Percentiles rank a stretch among this genome's conserved stretches.
phyloP scores from a whole-genome alignment of 805 yeast species.

The Ogataea nitratoaversa region DNA sequence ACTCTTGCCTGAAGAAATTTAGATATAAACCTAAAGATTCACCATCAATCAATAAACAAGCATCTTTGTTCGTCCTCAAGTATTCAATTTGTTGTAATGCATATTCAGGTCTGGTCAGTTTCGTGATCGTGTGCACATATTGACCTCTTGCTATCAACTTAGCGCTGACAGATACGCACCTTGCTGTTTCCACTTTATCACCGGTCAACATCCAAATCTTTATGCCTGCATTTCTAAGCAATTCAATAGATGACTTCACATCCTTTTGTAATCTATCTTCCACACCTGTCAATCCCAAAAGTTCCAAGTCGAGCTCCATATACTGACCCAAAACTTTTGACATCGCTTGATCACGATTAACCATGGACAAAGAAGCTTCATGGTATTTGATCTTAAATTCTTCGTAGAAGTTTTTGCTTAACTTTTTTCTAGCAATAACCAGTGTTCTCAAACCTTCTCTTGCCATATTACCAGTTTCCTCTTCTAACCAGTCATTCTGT shows the following conservation, averaged over 20 bases:
- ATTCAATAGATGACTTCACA: constrained; percentile 88
- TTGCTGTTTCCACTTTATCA: constrained; percentile 97
- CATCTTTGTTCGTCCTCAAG: constrained; percentile 55
- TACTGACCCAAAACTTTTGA: constrained; percentile 60
- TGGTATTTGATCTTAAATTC: constrained; percentile 62
- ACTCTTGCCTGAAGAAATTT: constrained; percentile 61
- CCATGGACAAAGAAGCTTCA: constrained; percentile 75
- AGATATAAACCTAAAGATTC: constrained; percentile 75
- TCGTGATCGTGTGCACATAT: constrained; percentile 81
- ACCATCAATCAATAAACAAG: constrained; percentile 88
- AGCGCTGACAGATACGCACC: constrained; percentile 96
- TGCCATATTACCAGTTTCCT: constrained; percentile 96
- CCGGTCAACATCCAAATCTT: constrained; percentile 99
- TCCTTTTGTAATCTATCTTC: constrained; percentile 92
- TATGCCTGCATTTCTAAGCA: constrained; percentile 91
- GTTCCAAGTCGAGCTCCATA: constrained; percentile 78
- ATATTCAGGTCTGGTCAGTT: constrained; percentile 52
- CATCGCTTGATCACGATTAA: constrained; percentile 72
- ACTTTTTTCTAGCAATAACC: constrained; percentile 83
- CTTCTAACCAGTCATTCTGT: constrained; percentile 93
- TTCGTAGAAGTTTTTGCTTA: constrained; percentile 50
- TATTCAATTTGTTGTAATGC: constrained; percentile 78
- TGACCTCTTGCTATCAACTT: constrained; percentile 91
- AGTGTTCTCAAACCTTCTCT: constrained; percentile 95
- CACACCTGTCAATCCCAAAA: constrained; percentile 93